Percentiles rank a stretch among this genome's conserved stretches.
These are phyloP conservation scores for Flaveria robusta DNA, from an alignment of 129 eudicot species.

Conservation along the genomic window DNA sequence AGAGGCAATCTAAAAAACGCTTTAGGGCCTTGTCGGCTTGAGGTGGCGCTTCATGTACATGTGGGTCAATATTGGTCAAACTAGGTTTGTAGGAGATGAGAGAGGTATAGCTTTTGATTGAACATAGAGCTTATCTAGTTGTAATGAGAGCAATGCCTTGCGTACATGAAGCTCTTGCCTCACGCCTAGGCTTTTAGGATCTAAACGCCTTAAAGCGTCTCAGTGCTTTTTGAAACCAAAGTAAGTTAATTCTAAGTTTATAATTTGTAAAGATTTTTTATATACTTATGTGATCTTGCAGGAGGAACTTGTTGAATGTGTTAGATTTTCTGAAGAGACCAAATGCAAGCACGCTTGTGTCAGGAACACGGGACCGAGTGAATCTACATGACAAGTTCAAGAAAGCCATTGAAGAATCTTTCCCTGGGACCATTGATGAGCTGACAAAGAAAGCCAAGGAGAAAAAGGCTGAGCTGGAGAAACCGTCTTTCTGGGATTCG, in stretches of 20 bases:
- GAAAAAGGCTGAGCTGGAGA: conserved; percentile 54
- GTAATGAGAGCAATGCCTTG: too few relatives aligned
- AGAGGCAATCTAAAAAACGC: too few relatives aligned
- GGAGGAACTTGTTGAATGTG: conserved; percentile 86
- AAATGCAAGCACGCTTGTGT: conserved; percentile 77
- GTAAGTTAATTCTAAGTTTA: neutral
- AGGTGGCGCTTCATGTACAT: neutral
- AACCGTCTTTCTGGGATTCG: conserved; percentile 82
- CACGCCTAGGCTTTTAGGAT: neutral
- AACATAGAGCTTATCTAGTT: neutral
- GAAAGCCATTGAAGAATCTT: conserved; percentile 64
- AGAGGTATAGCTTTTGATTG: neutral
- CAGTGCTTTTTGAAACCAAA: neutral
- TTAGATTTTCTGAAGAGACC: conserved; percentile 84
- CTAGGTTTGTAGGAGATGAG: neutral
- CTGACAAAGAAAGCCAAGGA: conserved; percentile 54
- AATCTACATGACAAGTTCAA: conserved; percentile 79
- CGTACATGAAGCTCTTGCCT: neutral
- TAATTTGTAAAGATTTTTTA: neutral
- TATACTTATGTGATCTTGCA: conserved; percentile 40
- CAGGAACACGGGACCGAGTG: conserved; percentile 91
- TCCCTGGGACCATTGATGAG: conserved; percentile 78
- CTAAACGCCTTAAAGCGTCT: neutral
- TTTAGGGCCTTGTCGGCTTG: neutral
- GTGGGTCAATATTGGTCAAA: too few relatives aligned